phyloP scores from a whole-genome alignment of 352 stramenopile genomes.

The Pythium myriotylum region DNA sequence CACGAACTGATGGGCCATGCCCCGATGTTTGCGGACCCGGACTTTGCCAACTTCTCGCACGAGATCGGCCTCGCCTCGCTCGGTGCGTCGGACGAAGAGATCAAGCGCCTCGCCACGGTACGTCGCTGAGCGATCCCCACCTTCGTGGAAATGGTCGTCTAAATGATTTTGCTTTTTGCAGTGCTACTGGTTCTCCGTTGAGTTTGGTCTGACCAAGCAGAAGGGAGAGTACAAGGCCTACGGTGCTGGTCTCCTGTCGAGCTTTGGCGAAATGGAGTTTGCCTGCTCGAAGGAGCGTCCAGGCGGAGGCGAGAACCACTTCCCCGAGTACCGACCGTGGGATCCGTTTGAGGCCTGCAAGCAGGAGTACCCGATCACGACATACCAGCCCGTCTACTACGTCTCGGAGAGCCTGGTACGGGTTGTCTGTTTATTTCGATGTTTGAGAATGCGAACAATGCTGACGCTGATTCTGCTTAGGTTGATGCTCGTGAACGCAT shows the following conservation, averaged over 20 bases:
- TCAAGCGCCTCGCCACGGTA: constrained; percentile 91
- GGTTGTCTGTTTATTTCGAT: neutral
- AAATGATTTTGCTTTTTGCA: constrained; percentile 17
- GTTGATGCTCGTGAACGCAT: constrained; percentile 94
- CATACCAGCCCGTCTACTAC: constrained; percentile 97
- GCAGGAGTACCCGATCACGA: constrained; percentile 97
- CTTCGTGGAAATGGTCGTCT: neutral
- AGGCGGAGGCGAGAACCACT: constrained; percentile 53
- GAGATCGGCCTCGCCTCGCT: constrained; percentile 97
- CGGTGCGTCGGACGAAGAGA: constrained; percentile 95
- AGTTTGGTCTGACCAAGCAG: constrained; percentile 96
- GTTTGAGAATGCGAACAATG: neutral
- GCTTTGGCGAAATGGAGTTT: constrained; percentile 98
- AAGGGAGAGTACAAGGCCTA: constrained; percentile 95
- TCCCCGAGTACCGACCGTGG: constrained; percentile 92
- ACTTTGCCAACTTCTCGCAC: constrained; percentile 97
- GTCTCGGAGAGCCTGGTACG: constrained; percentile 92
- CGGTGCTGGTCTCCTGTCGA: constrained; percentile 95
- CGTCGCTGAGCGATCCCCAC: neutral
- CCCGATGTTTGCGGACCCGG: constrained; percentile 97
- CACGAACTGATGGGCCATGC: constrained; percentile 97
- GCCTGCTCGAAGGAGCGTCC: constrained; percentile 78
- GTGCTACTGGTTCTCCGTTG: constrained; percentile 99
- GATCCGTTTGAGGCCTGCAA: constrained; percentile 92
- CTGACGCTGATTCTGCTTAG: constrained; percentile 22